Base-by-base conservation (phyloP, 805 yeast genomes). In the Ogataea ramenticola region DNA sequence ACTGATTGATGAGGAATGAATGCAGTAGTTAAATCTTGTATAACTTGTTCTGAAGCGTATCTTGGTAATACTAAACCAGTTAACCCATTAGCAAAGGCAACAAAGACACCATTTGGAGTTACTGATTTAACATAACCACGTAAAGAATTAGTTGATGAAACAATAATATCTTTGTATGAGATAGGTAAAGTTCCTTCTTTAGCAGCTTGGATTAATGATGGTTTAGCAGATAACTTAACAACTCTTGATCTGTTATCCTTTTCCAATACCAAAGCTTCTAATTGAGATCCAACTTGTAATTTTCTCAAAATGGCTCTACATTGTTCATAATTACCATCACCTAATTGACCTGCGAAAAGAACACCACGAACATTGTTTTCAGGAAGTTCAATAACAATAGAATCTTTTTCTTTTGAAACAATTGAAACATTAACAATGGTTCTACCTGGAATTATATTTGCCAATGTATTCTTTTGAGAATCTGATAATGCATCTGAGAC, bases 21-120 rank as follows among this genome's bases (percentile, higher is more conserved):
- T 22, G 69, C 67, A 33, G 72, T 68, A 20, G 70, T 64, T 40
- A 84, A 68, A 50, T 80, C 82, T 11, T 72, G 78, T 33, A 65
- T 67, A 36, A 68, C 72, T 41, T 72, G 71, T 30, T 74, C 75
- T 5, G 79, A 70, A 20, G 85, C 85, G 53, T 82, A 79, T 56
- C 82, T 79, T 44, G 90, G 85, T 48, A 86, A 74, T 4, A 88
- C 84, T 50, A 91, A 72, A 42, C 97, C 98, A 29, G 87, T 86
- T 49, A 91, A 75, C 43, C 75, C 77, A 49, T 85, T 83, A 45
- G 82, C 87, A 63, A 91, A 91, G 0, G 82, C 76, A 46, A 91
- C 84, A 59, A 91, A 91, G 12, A 88, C 69, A 50, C 98, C 98
- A 58, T 74, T 73, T 38, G 72, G 74, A n/a, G 95, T 86, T 17